Evolutionary conservation across 345 rosid genomes (phyloP).

Genomic region (Heritiera fomes): DNA sequence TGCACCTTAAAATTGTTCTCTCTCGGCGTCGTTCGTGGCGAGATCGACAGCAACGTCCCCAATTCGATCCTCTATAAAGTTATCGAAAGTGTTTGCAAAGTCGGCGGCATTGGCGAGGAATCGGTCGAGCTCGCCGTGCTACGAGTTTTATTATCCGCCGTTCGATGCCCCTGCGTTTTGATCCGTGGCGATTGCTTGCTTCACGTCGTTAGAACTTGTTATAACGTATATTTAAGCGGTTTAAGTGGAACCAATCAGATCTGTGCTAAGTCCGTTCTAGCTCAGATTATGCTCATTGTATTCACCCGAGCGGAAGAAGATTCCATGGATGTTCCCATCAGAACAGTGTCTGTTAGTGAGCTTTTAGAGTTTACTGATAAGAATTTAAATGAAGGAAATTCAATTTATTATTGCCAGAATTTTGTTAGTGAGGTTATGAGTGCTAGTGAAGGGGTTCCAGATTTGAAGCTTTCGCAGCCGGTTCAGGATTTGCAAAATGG

Average conservation of each 20-base stretch:
- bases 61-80: constrained; percentile 41
- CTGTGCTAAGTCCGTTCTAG: constrained; percentile 90
- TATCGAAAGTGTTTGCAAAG: constrained; percentile 56
- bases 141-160: constrained; percentile 70
- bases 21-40: constrained; percentile 61
- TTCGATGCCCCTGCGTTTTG: constrained; percentile 69
- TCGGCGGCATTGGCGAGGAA: constrained; percentile 72
- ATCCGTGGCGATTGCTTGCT: constrained; percentile 84
- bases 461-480: constrained; percentile 37
- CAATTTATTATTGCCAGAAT: constrained; percentile 72
- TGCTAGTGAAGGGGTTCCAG: constrained; percentile 63
- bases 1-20: constrained; percentile 78
- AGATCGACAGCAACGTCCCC: constrained; percentile 41
- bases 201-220: constrained; percentile 78
- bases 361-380: constrained; percentile 82
- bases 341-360: constrained; percentile 63
- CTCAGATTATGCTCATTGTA: constrained; percentile 76
- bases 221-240: constrained; percentile 86
- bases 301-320: constrained; percentile 77
- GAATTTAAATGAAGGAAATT: constrained; percentile 86
- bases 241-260: constrained; percentile 84
- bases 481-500: constrained; percentile 48
- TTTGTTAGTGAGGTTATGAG: constrained; percentile 67
- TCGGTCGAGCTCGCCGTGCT: constrained; percentile 71
- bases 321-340: constrained; percentile 50